Evolutionary conservation across 225 moss, liverwort and hornwort genomes (phyloP), one percentile per base, ranked within the genome.

Genomic region (Sphagnum contortum): DNA sequence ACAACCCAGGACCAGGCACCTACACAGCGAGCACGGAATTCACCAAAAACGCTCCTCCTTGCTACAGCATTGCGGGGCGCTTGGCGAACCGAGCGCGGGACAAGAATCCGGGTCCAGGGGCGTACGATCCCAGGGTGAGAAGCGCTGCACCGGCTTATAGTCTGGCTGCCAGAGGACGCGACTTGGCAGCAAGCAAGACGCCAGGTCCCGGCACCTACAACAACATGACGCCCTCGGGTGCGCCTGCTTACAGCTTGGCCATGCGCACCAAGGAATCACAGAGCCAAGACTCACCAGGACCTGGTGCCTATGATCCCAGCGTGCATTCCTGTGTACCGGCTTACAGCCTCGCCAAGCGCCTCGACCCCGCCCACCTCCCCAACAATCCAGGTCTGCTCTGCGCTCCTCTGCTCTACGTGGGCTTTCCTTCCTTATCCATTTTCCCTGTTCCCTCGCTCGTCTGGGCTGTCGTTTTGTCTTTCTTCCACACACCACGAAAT

Each of bases 41-140:
- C 66, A 83, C 78, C 1, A 78, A 71, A 65, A 67, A 72, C 8
- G 57, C 70, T 11, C 71, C 94, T 12, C 94, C 94, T 3, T 79
- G 83, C 1, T 91, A 91, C 63, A 80, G 78, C 48, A 89, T 94
- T n/a, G 84, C 88, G 12, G 67, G 67, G 4, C 69, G 81, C 12
- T 68, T 80, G 9, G 77, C 69, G 46, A 56, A 65, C 0, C 64
- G 72, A 52, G 56, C 60, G 0, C 5, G 46, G 2, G 63, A 84
- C 29, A 87, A 87, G 45, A 88, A 81, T 5, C 94, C 88, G 3
- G 87, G 94, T 54, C 94, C 85, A 3, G 83, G 92, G 13, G 61
- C 91, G 2, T 94, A 94, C 12, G 74, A 87, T 9, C 44, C 83
- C 0, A 77, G 79, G 47, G 72, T 74, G 6, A 9, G 12, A 52